Evolutionary conservation across 345 rosid species (phyloP), one percentile per base, ranked within the genome.

Genomic region (Bruguiera parviflora): DNA sequence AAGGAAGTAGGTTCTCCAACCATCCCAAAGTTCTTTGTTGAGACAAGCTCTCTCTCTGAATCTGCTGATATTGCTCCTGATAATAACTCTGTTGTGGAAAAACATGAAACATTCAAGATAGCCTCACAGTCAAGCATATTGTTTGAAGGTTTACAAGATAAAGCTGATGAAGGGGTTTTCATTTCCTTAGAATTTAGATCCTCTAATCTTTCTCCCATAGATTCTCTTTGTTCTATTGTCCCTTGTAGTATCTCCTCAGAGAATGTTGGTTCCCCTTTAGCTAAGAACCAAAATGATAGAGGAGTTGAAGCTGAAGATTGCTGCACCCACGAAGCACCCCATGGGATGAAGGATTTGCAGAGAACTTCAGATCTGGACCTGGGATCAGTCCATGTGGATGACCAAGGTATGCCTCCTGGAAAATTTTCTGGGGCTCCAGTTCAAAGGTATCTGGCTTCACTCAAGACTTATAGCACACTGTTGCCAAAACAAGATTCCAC

Each of bases 211-310:
- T 75, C 85, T 6, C 71, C 47, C 52, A 71, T 73, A 43, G 94
- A 86, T 76, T 89, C 91, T 72, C 94, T 89, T 76, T 86, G 94
- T 80, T 86, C 91, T 25, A 24, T 86, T 74, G 91, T 89, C 67
- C 89, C 89, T 59, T 89, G 94, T 77, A 86, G 91, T 66, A 70
- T 89, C 60, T 73, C 91, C 52, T n/a, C 67, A 31, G 87, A 80
- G 60, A 57, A 70, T 74, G 63, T 69, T 49, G 65, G 37, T 65
- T 70, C 76, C 63, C 58, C 71, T 24, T 71, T 53, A 58, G 67
- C 43, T 63, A 70, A 58, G 64, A 49, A 69, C 62, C 75, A 65
- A 65, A 77, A 67, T 70, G 66, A 55, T 62, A 63, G 58, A 43
- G 75, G 71, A 58, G 75, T 7, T 73, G 67, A 63, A 77, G 71